phyloP scores from a whole-genome alignment of 1,284 basidiomycete species.

The Trichosporon faecale region DNA sequence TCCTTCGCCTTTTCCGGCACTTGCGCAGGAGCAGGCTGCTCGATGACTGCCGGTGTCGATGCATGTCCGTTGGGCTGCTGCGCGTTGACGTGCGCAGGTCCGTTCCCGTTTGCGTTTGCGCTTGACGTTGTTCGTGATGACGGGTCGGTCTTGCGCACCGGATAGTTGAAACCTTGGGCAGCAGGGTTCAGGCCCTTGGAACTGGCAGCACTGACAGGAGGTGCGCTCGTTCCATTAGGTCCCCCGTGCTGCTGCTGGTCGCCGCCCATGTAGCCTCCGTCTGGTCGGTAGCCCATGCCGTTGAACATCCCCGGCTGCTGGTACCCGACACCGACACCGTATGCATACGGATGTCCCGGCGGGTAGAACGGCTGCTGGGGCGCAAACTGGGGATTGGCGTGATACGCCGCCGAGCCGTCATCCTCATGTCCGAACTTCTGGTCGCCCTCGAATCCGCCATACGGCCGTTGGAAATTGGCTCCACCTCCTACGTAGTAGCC shows the following conservation, averaged over 20 bases:
- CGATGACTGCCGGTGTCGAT: background rate
- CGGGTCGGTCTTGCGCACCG: conserved; percentile 13
- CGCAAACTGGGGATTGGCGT: conserved; percentile 17
- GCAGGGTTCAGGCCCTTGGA: conserved; percentile 43
- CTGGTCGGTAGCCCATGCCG: conserved; percentile 21
- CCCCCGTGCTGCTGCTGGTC: conserved; percentile 10
- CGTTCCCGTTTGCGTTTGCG: conserved; percentile 15
- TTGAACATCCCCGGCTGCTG: conserved; percentile 18
- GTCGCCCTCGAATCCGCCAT: conserved; percentile 10
- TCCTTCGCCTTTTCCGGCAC: conserved; percentile 15
- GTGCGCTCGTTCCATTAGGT: conserved; percentile 8
- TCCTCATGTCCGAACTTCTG: conserved; percentile 7
- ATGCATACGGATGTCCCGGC: conserved; percentile 44
- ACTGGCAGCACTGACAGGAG: conserved; percentile 17
- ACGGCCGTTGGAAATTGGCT: conserved; percentile 10
- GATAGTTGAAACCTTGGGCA: conserved; percentile 43
- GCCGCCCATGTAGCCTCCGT: conserved; percentile 16
- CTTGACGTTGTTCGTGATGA: background rate
- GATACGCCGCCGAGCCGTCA: conserved; percentile 12
- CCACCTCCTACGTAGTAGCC: conserved; percentile 28
- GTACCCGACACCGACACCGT: conserved; percentile 45
- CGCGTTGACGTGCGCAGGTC: background rate
- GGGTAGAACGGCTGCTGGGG: conserved; percentile 31
- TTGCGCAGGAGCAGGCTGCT: background rate
- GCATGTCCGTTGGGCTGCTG: conserved; percentile 1